phyloP scores from a whole-genome alignment of 2,329 filamentous ascomycete species.

The Colletotrichum lini region DNA sequence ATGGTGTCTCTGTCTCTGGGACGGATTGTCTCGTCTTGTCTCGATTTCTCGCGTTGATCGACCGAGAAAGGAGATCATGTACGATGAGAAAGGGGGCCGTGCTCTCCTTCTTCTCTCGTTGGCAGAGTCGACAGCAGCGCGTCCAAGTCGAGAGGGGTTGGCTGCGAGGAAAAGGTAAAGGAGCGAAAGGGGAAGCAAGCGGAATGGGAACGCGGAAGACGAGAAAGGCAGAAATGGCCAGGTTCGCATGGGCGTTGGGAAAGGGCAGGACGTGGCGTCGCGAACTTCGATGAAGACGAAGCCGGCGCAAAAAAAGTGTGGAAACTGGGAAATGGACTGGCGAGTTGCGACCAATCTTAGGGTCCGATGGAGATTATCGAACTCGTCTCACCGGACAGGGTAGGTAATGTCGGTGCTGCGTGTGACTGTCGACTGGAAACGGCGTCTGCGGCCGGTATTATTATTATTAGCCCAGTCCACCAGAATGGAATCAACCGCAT shows the following conservation, averaged over 20 bases:
- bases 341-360: constrained; percentile 50
- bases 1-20: constrained; percentile 15
- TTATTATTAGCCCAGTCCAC: constrained; percentile 33
- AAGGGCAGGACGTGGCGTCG: constrained; percentile 1
- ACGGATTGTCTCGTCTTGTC: constrained; percentile 36
- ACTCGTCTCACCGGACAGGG: constrained; percentile 23
- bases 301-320: constrained; percentile 19
- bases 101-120: constrained; percentile 16
- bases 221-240: constrained; percentile 1
- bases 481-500: constrained; percentile 7
- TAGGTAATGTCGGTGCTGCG: constrained; percentile 58
- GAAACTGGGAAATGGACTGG: constrained; percentile 3
- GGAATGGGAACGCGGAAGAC: constrained; percentile 22
- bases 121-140: background rate
- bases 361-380: constrained; percentile 48
- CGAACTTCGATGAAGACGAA: background rate
- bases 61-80: constrained; percentile 27
- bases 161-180: background rate
- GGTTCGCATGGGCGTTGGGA: constrained; percentile 27
- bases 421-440: constrained; percentile 14
- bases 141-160: constrained; percentile 9
- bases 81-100: constrained; percentile 19
- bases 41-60: constrained; percentile 35
- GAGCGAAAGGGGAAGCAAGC: constrained; percentile 19
- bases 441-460: constrained; percentile 19